Conservation (phyloP, 2,329 filamentous ascomycete species). For the Hymenoscyphus fraxineus region DNA sequence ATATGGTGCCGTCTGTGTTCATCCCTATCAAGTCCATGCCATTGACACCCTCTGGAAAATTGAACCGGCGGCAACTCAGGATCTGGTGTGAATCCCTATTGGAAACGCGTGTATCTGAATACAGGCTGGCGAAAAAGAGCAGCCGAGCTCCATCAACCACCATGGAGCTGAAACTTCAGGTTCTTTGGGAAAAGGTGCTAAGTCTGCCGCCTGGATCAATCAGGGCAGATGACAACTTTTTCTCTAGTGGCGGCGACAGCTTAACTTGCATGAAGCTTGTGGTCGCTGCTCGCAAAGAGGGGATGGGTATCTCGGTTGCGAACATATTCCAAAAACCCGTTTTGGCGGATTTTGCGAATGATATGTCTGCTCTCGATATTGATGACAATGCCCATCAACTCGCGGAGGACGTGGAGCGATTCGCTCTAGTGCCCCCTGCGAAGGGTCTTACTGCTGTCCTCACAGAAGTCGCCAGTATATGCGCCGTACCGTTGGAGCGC, state of each 20-base stretch:
- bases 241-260: slow-evolving; percentile 35
- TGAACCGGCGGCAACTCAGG: slow-evolving; percentile 37
- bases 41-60: slow-evolving; percentile 33
- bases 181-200: slow-evolving; percentile 35
- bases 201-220: slow-evolving; percentile 38
- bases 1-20: slow-evolving; percentile 36
- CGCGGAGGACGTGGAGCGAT: slow-evolving; percentile 7
- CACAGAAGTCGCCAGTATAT: slow-evolving; percentile 17
- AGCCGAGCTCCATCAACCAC: slow-evolving; percentile 6
- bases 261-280: slow-evolving; percentile 42
- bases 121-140: slow-evolving; percentile 4
- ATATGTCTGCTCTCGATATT: slow-evolving; percentile 18
- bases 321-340: slow-evolving; percentile 41
- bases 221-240: slow-evolving; percentile 36
- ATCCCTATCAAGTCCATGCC: slow-evolving; percentile 32
- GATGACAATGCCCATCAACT: slow-evolving; percentile 21
- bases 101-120: slow-evolving; percentile 1
- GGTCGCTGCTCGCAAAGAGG: slow-evolving; percentile 30
- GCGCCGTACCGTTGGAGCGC: slow-evolving; percentile 11
- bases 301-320: slow-evolving; percentile 38
- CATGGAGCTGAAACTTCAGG: slow-evolving; percentile 20
- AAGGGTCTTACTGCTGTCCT: background rate
- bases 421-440: slow-evolving; percentile 20
- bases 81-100: slow-evolving; percentile 11
- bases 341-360: slow-evolving; percentile 42